A percentile compares a stretch with the other conserved stretches of the same genome.
phyloP scores from a whole-genome alignment of 1,139 yeast genomes.

The Blastobotrys indianensis region DNA sequence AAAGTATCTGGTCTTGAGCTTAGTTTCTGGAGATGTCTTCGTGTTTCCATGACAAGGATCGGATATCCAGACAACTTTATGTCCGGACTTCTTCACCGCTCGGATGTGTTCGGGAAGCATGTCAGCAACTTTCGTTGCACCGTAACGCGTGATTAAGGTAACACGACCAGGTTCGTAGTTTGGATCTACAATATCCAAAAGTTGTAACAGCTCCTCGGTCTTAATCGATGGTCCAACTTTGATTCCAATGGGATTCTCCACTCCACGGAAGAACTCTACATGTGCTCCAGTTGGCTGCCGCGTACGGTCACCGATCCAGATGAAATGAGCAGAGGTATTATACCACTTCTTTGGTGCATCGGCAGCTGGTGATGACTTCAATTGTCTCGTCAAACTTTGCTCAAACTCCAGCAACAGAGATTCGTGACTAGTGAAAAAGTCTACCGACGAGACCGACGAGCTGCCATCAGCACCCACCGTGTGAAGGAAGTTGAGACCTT shows the following conservation, averaged over 20 bases:
- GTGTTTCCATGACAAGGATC: conserved; percentile 44
- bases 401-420: conserved; percentile 40
- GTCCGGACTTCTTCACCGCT: conserved; percentile 38
- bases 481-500: conserved; percentile 36
- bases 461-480: conserved; percentile 37
- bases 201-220: conserved; percentile 34
- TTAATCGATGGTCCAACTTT: conserved; percentile 41
- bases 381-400: conserved; percentile 37
- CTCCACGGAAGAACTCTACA: conserved; percentile 42
- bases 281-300: conserved; percentile 42
- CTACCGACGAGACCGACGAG: conserved; percentile 31
- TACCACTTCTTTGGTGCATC: conserved; percentile 29
- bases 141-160: conserved; percentile 40
- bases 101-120: conserved; percentile 37
- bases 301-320: conserved; percentile 44
- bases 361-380: conserved; percentile 20
- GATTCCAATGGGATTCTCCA: conserved; percentile 41
- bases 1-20: conserved; percentile 40
- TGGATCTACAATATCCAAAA: conserved; percentile 40
- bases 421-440: conserved; percentile 40
- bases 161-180: conserved; percentile 37
- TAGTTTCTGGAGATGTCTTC: conserved; percentile 36
- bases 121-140: conserved; percentile 34
- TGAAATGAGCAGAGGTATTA: conserved; percentile 41
- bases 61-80: conserved; percentile 39